phyloP scores from a whole-genome alignment of 139 green algal species.

The Prasinococcaceae sp. region DNA sequence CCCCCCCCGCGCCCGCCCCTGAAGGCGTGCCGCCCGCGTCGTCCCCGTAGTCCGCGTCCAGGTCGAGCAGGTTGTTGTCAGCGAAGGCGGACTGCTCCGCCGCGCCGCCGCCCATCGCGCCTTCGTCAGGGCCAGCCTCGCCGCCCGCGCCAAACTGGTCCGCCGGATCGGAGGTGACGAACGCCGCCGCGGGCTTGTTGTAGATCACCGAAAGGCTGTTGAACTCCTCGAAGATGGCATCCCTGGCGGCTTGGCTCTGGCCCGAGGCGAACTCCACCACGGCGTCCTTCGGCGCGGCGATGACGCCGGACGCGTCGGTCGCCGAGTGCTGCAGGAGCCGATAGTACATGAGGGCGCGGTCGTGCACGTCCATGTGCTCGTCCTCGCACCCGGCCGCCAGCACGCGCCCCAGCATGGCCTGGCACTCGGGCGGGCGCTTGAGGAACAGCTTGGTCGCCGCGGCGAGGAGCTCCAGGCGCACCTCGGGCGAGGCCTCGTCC shows the following conservation, averaged over 20 bases:
- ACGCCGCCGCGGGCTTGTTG: constrained; percentile 32
- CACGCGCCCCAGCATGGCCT: constrained; percentile 18
- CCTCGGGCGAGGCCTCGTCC: constrained; percentile 21
- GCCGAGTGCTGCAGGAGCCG: constrained; percentile 51
- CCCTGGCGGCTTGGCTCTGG: constrained; percentile 39
- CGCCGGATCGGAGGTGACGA: constrained; percentile 21
- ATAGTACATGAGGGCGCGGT: constrained; percentile 81
- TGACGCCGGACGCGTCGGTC: constrained; percentile 19
- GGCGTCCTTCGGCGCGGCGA: constrained; percentile 16
- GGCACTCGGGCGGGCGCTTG: constrained; percentile 61
- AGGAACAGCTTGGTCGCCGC: constrained; percentile 78
- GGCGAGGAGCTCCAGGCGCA: constrained; percentile 60
- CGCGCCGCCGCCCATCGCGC: neutral
- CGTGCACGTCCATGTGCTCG: constrained; percentile 61
- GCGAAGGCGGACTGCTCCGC: neutral
- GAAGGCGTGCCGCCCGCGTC: neutral
- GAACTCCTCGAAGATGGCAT: constrained; percentile 80
- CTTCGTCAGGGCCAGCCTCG: constrained; percentile 11
- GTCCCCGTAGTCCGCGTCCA: constrained; percentile 19
- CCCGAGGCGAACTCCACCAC: constrained; percentile 36
- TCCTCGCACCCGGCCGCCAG: constrained; percentile 15
- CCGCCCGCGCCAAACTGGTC: neutral
- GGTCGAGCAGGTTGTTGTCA: constrained; percentile 12
- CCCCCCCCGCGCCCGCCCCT: neutral
- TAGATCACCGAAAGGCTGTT: constrained; percentile 80